A percentile compares a stretch with the other conserved stretches of the same genome.
These are phyloP conservation scores for Candida railenensis DNA, from an alignment of 805 yeast species.

Conservation along the genomic window DNA sequence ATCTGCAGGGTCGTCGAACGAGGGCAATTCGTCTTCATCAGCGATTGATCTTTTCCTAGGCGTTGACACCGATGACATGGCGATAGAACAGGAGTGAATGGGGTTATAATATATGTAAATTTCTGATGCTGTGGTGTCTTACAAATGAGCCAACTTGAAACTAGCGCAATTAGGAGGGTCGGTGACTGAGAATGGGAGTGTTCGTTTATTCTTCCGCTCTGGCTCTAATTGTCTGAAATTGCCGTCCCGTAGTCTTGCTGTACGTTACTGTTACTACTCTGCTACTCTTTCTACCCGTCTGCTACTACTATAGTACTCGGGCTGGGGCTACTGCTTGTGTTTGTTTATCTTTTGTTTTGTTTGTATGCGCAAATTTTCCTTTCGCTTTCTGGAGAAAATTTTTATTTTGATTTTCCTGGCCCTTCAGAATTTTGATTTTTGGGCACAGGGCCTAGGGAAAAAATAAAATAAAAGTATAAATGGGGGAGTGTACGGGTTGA, in stretches of 20 bases:
- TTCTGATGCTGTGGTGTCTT: no score
- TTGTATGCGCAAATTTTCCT: not conserved
- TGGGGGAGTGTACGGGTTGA: no score
- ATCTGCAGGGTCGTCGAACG: constrained; percentile 59
- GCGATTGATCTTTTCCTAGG: constrained; percentile 15
- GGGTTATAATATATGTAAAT: no score
- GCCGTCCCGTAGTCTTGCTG: not conserved
- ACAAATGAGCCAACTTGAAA: no score
- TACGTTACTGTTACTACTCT: not conserved
- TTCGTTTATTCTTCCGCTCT: no score
- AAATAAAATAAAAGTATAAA: no score
- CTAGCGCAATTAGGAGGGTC: no score
- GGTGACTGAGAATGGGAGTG: no score
- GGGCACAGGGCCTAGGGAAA: not conserved
- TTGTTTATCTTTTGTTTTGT: not conserved
- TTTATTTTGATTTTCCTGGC: not conserved
- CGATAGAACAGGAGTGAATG: no score
- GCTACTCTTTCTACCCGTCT: not conserved
- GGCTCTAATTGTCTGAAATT: not conserved
- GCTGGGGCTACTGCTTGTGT: no score
- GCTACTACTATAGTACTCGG: no score
- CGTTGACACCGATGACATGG: constrained; percentile 27
- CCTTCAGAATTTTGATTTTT: no score
- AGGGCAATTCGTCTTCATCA: constrained; percentile 28
- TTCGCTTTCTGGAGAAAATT: not conserved